These are phyloP conservation scores for Setaria italica DNA, from an alignment of 202 grass and related monocot species.

Conservation along the genomic window DNA sequence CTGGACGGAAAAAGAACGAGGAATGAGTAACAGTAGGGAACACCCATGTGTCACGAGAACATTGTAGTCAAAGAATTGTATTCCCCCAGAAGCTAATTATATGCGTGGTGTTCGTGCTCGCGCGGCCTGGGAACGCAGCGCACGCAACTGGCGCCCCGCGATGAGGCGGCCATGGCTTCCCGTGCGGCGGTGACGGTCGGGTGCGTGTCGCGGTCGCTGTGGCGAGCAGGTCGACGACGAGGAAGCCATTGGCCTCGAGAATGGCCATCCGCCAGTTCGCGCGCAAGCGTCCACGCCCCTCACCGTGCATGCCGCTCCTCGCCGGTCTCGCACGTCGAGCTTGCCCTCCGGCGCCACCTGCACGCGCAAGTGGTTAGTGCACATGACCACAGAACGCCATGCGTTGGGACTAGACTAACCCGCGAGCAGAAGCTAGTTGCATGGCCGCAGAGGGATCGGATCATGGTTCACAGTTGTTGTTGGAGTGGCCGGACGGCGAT, in stretches of 20 bases:
- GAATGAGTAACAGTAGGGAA: background rate
- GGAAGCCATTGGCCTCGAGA: background rate
- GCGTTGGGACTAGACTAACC: background rate
- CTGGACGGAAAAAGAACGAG: background rate
- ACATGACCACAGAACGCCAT: background rate
- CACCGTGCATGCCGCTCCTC: background rate
- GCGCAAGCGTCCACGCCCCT: background rate
- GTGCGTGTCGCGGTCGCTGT: too few species aligned
- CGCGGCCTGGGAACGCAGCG: background rate
- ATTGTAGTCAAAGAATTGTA: background rate
- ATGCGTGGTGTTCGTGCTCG: background rate
- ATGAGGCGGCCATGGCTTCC: background rate
- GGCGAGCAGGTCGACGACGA: background rate
- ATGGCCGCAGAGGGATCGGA: background rate
- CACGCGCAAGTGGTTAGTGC: background rate
- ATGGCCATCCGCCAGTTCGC: background rate
- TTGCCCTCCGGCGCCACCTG: background rate
- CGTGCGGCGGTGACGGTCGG: too few species aligned
- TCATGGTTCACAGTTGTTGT: background rate
- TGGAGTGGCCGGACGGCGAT: slow-evolving; percentile 43
- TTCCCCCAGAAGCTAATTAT: background rate
- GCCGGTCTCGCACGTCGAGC: background rate
- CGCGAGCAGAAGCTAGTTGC: background rate
- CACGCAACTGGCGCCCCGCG: background rate
- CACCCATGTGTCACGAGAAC: background rate